phyloP scores from a whole-genome alignment of 768 basidiomycete genomes.

The Suillus occidentalis region DNA sequence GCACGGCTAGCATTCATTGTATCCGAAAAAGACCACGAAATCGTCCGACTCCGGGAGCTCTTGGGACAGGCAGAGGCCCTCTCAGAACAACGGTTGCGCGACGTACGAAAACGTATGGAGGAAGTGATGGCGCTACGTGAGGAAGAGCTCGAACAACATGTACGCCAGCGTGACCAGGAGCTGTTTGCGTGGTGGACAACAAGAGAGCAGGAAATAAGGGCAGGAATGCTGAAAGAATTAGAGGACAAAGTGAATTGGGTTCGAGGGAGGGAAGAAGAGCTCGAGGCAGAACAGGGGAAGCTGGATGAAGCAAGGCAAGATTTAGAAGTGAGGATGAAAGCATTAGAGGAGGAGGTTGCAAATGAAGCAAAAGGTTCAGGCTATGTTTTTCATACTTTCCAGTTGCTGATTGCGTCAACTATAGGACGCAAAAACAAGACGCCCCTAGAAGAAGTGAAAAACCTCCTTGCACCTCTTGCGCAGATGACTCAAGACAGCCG shows the following conservation, averaged over 20 bases:
- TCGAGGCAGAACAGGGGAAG: constrained; percentile 50
- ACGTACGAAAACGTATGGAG: constrained; percentile 67
- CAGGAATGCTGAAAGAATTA: constrained; percentile 45
- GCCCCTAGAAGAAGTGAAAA: constrained; percentile 77
- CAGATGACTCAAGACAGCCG: constrained; percentile 35
- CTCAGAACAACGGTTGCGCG: constrained; percentile 48
- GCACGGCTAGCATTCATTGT: constrained; percentile 46
- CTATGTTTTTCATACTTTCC: background rate
- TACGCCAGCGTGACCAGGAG: constrained; percentile 62
- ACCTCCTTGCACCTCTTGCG: constrained; percentile 54
- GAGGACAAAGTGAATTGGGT: constrained; percentile 48
- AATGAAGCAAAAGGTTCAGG: constrained; percentile 16
- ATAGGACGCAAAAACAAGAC: constrained; percentile 51
- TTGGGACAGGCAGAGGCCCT: constrained; percentile 40
- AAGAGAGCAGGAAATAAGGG: constrained; percentile 50
- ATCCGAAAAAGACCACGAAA: constrained; percentile 60
- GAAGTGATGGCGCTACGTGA: constrained; percentile 72
- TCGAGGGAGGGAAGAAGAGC: constrained; percentile 49
- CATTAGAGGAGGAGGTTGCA: constrained; percentile 39
- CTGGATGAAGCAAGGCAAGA: constrained; percentile 48
- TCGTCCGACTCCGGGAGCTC: constrained; percentile 47
- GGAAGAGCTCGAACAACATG: constrained; percentile 70
- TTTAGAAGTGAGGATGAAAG: constrained; percentile 49
- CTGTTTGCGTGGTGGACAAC: constrained; percentile 57
- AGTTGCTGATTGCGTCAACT: background rate